phyloP scores from a whole-genome alignment of 192 early-diverging fungal genomes.

The Coemansia furcata region DNA sequence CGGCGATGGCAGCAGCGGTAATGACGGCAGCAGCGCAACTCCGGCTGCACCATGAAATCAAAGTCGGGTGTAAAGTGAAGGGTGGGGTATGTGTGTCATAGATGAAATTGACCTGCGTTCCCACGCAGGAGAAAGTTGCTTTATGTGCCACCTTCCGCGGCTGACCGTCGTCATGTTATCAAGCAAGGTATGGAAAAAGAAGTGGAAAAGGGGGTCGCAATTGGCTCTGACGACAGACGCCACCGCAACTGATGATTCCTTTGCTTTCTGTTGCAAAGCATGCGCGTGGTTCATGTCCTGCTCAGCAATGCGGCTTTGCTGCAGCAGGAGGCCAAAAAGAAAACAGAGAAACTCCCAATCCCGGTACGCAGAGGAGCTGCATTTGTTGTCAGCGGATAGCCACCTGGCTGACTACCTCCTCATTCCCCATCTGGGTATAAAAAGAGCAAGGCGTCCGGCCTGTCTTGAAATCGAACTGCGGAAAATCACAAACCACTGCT shows the following conservation, averaged over 20 bases:
- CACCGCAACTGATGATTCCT: neutral
- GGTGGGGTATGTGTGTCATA: neutral
- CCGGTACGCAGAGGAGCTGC: neutral
- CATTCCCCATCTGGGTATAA: neutral
- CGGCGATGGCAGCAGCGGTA: neutral
- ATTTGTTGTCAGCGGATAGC: neutral
- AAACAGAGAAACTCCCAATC: neutral
- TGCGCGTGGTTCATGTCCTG: neutral
- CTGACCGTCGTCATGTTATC: slow-evolving; percentile 2
- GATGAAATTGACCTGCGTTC: neutral
- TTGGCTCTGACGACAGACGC: neutral
- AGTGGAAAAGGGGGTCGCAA: neutral
- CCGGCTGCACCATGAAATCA: neutral
- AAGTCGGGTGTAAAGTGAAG: neutral
- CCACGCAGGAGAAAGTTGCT: neutral
- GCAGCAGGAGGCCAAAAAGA: neutral
- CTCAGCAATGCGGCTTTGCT: neutral
- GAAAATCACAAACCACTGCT: neutral
- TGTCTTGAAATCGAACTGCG: neutral
- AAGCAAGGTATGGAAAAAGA: neutral
- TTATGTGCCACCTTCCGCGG: neutral
- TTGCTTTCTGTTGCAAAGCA: neutral
- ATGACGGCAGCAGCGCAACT: too few relatives aligned
- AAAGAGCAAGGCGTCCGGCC: neutral
- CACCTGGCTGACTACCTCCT: neutral